These are phyloP conservation scores for Mortierella sp. DNA, from an alignment of 371 early-diverging fungal genomes.

Conservation along the genomic window DNA sequence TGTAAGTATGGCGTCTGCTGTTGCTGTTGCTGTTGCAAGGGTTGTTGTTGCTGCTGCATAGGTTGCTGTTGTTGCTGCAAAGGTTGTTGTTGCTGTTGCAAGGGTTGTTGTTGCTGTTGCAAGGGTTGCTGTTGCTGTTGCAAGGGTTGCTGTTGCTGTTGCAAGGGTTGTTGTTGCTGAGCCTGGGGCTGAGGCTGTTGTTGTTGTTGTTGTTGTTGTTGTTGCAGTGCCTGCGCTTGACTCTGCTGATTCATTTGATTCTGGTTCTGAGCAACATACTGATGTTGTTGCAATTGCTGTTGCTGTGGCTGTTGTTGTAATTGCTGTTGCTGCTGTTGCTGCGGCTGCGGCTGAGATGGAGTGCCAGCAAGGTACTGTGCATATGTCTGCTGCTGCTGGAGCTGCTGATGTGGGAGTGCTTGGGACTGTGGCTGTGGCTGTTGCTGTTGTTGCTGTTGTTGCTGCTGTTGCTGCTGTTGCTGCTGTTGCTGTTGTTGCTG, in stretches of 20 bases:
- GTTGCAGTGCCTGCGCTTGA: slow-evolving; percentile 7
- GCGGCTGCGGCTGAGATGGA: slow-evolving; percentile 16
- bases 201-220: slow-evolving; percentile 15
- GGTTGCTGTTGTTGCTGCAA: slow-evolving; percentile 13
- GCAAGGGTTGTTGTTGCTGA: slow-evolving; percentile 2
- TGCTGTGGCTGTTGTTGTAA: slow-evolving; percentile 8
- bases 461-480: slow-evolving; percentile 19
- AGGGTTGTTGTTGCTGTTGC: slow-evolving; percentile 26
- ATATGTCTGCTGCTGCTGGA: slow-evolving; percentile 16
- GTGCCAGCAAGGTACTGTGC: neutral
- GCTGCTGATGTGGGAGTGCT: slow-evolving; percentile 5
- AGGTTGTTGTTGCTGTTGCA: slow-evolving; percentile 13
- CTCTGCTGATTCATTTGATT: neutral
- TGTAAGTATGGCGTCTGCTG: slow-evolving; percentile 23
- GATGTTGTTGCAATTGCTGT: slow-evolving; percentile 15
- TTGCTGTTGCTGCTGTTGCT: slow-evolving; percentile 10
- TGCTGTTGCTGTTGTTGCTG: slow-evolving; percentile 30
- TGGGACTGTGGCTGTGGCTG: slow-evolving; percentile 13
- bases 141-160: slow-evolving; percentile 8
- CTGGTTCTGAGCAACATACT: slow-evolving; percentile 15
- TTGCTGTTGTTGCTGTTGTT: slow-evolving; percentile 24
- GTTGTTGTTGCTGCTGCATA: slow-evolving; percentile 24
- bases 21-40: slow-evolving; percentile 11
- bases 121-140: slow-evolving; percentile 23
- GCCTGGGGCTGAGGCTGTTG: slow-evolving; percentile 8